Base-by-base conservation (phyloP, 1,139 yeast species). In the Lodderomyces elongisporus region DNA sequence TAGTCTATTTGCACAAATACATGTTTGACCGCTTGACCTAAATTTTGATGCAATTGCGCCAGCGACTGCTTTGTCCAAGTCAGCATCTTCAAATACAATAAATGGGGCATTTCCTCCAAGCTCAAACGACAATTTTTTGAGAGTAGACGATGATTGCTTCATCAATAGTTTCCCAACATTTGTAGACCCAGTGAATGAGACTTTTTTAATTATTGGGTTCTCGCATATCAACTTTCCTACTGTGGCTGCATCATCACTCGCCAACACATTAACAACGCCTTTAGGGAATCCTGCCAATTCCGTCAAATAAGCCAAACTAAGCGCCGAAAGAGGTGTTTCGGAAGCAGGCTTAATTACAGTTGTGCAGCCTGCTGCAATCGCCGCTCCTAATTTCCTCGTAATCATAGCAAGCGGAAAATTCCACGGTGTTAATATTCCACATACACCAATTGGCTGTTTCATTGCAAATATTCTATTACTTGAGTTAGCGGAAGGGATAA, bases 331-430 rank as follows among this genome's bases (percentile, higher is more conserved):
- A 14, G 97, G 97, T 6, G 97, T 89, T 52, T 85, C 94, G 4
- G 79, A 66, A 25, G 94, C 96, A 3, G 97, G 96, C 59, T 88
- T 89, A 40, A 89, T 69, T 9, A 89, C 89, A 3, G 85, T 69
- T 1, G 97, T 82, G 59, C 96, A 89, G 2, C 97, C 97, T 7
- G 93, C 89, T 13, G 96, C 96, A 14, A 87, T 51, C 1, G 95
- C 95, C 18, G 96, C 95, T 18, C 87, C 96, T 32, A 84, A 72
- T 57, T 89, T 89, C 47, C 97, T 72, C 2, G 96, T 77, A 41
- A 89, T 85, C 97, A 89, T 89, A 4, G 96, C 94, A 34, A 82
- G 69, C 13, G 97, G 97, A 63, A 89, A 89, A 58, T 89, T 89
- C 96, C 96, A 89, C 14, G 97, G 97, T 4, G 96, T 85, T 47